These are phyloP conservation scores for Eucalyptus sp. DNA, from an alignment of 345 rosid species.

Conservation along the genomic window DNA sequence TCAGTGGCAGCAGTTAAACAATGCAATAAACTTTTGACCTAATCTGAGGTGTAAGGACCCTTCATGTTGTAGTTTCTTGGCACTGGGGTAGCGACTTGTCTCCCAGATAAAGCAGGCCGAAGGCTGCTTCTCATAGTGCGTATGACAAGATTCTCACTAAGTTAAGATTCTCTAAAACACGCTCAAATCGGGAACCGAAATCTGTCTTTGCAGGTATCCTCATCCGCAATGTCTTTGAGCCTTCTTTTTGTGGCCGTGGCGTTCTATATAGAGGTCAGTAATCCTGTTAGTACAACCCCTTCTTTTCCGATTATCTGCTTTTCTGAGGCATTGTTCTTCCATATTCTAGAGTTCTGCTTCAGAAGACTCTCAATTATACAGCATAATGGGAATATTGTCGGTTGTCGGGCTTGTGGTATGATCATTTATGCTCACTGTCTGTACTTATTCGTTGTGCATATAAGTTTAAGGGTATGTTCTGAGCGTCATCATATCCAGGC, in stretches of 20 bases:
- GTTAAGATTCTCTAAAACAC: not conserved
- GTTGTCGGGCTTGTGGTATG: conserved; percentile 90
- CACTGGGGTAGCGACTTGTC: conserved; percentile 72
- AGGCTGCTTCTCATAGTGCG: conserved; percentile 77
- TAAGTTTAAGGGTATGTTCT: not conserved
- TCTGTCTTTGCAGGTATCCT: conserved; percentile 45
- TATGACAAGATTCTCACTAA: not conserved
- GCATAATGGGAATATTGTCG: conserved; percentile 53
- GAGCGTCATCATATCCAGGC: conserved; percentile 22
- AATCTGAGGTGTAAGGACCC: not conserved
- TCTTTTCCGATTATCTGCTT: not conserved
- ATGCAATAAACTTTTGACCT: not conserved
- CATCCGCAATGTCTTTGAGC: conserved; percentile 65
- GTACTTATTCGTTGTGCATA: not conserved
- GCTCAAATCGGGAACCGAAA: not conserved
- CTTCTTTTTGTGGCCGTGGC: conserved; percentile 56
- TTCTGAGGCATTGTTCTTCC: not conserved
- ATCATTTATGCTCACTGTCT: not conserved
- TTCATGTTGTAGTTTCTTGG: conserved; percentile 45
- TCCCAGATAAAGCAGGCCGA: conserved; percentile 80
- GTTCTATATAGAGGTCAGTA: conserved; percentile 53
- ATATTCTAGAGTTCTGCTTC: conserved; percentile 40
- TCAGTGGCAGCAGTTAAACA: not conserved
- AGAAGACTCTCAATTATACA: conserved; percentile 39
- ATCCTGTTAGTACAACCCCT: not conserved